Evolutionary conservation across 495 filamentous ascomycete species (phyloP), one percentile per base, ranked within the genome.

Genomic region (Astrocystis sublimbata): DNA sequence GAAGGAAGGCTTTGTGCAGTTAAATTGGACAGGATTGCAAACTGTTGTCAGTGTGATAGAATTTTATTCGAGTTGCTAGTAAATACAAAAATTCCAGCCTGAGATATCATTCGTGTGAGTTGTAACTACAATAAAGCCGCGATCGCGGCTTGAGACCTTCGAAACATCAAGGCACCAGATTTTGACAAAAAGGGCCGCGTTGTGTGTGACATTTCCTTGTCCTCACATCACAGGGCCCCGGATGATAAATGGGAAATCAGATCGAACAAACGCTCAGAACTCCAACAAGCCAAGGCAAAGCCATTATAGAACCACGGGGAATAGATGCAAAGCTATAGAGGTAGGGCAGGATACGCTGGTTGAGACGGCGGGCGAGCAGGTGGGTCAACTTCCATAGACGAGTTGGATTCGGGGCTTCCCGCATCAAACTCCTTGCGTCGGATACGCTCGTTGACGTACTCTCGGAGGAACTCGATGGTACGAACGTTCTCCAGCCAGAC

Each of bases 401-500:
- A 69, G 31, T 33, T 71, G 3, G 63, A 62, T 4, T 38, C 54
- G 17, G 69, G 58, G 45, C 60, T 68, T 24, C 79, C 81, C 2
- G 75, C 69, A 19, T 82, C 85, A 58, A 84, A 92, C 23, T 92
- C 86, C 53, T 81, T 81, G 31, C 78, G 77, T 60, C 88, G 80
- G 21, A 96, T 76, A 19, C 87, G 79, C 17, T 86, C 79, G 26
- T 82, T 81, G 65, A 96, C 83, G 65, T 86, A 85, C 40, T 83
- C 81, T 36, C 90, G 82, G 45, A 96, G 81, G 41, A 79, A 82
- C 75, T 96, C 92, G 53, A 96, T 87, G 40, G 88, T 81, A 28
- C 92, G 89, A 60, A 92, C 86, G 74, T 92, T 89, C 68, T 92
- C 89, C 10, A 96, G 83, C 92, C 91, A 96, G 36, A 82, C 80